Conservation (phyloP, 1,284 basidiomycete species). For the Trametes sp. region DNA sequence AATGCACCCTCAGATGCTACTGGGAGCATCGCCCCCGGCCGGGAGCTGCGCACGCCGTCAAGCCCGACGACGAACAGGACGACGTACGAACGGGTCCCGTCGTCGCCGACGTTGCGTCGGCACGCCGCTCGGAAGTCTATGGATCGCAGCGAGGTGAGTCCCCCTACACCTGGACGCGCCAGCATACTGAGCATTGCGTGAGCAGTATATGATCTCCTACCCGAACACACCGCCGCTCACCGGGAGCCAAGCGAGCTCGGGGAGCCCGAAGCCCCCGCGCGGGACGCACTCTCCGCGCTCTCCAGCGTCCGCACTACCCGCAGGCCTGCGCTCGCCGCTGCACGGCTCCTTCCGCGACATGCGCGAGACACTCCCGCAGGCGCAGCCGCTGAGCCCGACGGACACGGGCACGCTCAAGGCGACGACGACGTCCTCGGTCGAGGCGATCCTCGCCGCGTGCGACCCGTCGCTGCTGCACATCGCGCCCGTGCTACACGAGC, state of each 20-base stretch:
- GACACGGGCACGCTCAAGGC: constrained; percentile 33
- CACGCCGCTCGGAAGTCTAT: constrained; percentile 30
- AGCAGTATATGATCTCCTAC: constrained; percentile 38
- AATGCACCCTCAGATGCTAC: constrained; percentile 30
- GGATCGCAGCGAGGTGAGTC: constrained; percentile 35
- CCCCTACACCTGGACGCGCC: not conserved
- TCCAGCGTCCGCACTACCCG: not conserved
- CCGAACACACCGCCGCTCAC: constrained; percentile 41
- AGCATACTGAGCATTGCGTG: not conserved
- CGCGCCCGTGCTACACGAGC: constrained; percentile 55
- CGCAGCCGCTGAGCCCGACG: constrained; percentile 3
- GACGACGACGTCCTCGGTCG: constrained; percentile 51
- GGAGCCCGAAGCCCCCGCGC: constrained; percentile 22
- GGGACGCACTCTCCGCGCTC: not conserved
- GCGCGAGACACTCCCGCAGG: constrained; percentile 11
- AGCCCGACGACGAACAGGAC: constrained; percentile 29
- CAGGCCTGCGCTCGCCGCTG: constrained; percentile 24
- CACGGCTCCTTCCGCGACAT: constrained; percentile 24
- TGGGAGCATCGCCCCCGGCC: constrained; percentile 12
- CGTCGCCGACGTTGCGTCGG: constrained; percentile 33
- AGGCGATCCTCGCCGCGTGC: constrained; percentile 60
- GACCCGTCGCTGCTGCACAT: constrained; percentile 68
- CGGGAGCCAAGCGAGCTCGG: constrained; percentile 37
- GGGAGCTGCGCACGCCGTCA: constrained; percentile 25
- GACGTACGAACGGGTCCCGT: constrained; percentile 24